Base-by-base conservation (phyloP, 2,329 filamentous ascomycete species). In the Thelonectria discophora region DNA sequence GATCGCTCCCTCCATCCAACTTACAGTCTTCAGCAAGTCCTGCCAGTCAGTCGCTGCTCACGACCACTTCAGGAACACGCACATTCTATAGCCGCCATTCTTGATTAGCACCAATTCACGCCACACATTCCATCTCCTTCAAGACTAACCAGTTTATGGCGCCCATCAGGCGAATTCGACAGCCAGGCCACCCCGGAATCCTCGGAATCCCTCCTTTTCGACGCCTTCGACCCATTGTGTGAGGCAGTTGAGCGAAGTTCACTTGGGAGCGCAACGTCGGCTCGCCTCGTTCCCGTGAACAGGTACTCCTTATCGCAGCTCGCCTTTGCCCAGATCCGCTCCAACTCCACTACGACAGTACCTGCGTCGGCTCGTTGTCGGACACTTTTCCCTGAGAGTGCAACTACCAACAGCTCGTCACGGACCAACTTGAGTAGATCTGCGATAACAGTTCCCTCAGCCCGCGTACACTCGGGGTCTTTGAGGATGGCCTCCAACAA, bases 381-480 rank as follows among this genome's bases (percentile, higher is more conserved):
- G 21, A 30, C 20, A 15, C 45, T 21, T 39, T 9, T 20, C 50
- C 20, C 1, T 39, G 46, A 57, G 2, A 65, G 12, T 12, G 39
- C 20, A 24, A 65, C n/a, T 6, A 65, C 63, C 3, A 65, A 51
- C 6, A 65, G 58, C 11, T 32, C 49, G 15, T 62, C 43, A 12
- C 20, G 51, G 7, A 62, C 62, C 12, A 65, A 6, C 5, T 43
- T 7, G 5, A 65, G 24, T 9, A 65, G 62, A 2, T 65, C 63
- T 11, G 5, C 42, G 17, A 62, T 53, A 2, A 24, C 63, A 30
- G 46, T 62, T 11, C 34, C 30, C 8, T 21, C 40, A 0, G 58
- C 2, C 1, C 42, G 17, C 11, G 39, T 62, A 27, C 63, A 65
- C 37, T 65, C 63, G 0, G 62, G 62, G n/a, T 64, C 62, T 12